Base-by-base conservation (phyloP, 441 rosid genomes). In the Sinapis alba region DNA sequence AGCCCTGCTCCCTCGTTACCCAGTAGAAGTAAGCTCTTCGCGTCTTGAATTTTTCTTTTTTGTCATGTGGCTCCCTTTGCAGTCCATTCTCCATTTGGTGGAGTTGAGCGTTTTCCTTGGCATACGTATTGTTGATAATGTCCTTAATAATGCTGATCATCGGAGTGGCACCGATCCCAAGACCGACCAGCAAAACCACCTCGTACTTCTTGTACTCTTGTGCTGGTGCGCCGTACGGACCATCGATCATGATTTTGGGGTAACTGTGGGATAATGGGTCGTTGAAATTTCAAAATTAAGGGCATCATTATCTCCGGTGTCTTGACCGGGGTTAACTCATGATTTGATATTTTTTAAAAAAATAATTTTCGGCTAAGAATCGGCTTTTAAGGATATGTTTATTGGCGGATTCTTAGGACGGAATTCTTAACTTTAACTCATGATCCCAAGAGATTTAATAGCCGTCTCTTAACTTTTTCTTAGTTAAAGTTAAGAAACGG, bases 181-280 rank as follows among this genome's bases (percentile, higher is more conserved):
- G 79, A 12, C 79, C 79, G 1, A 70, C 15, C 32, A 76, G 66
- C 0, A 76, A 53, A 56, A 76, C 79, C 61, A 76, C 79, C 41
- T 76, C 62, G 57, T 76, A 64, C 23, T 76, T 76, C 71, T 70
- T 76, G 75, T 76, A 76, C 21, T 76, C 79, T 76, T 76, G 79
- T 16, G 79, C 75, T 64, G 79, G 79, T 57, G 79, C 71, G 0
- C 79, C 79, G 71, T 76, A 76, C 4, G 79, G 79, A 70, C 79
- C 79, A 76, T 76, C 79, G 21, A 76, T 32, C 71, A 56, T 56
- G 7, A 76, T 63, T 64, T 23, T 70, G 21, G 79, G 75, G 32
- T 1, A 76, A 16, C 79, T 76, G 71, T 43, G 61, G 51, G 69
- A 74, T 5, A n/a, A 66, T 16, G 5, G 36, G 45, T 12, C 45